Conservation (phyloP, 495 filamentous ascomycete species). For the Echria macrotheca region DNA sequence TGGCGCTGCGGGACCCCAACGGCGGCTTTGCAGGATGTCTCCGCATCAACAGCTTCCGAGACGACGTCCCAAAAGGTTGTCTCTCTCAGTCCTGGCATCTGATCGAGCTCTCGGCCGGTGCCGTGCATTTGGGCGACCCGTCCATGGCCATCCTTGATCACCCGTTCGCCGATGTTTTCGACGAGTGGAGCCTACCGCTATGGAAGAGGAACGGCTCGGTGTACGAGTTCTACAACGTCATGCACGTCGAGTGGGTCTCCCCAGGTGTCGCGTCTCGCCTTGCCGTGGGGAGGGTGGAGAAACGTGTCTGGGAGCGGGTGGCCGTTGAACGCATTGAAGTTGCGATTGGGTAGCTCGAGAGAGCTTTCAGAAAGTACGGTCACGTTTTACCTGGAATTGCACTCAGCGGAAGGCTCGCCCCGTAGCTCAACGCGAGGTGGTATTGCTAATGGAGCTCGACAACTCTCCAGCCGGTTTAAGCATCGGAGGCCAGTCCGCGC, state of each 20-base stretch:
- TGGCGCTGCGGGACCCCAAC: neutral
- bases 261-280: slow-evolving; percentile 17
- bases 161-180: slow-evolving; percentile 16
- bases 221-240: slow-evolving; percentile 23
- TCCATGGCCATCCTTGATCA: slow-evolving; percentile 1
- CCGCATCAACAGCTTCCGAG: slow-evolving; percentile 7
- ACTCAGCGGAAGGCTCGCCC: too few species aligned
- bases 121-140: neutral
- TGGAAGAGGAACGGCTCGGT: slow-evolving; percentile 2
- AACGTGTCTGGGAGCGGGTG: slow-evolving; percentile 14
- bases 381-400: too few species aligned
- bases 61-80: neutral
- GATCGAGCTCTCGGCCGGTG: slow-evolving; percentile 15
- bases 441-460: too few species aligned
- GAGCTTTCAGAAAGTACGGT: too few species aligned
- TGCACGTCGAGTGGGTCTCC: slow-evolving; percentile 18
- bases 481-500: slow-evolving; percentile 17
- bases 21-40: slow-evolving; percentile 6
- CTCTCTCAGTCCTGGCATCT: neutral
- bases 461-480: slow-evolving; percentile 9
- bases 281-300: slow-evolving; percentile 19
- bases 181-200: slow-evolving; percentile 12
- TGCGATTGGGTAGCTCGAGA: slow-evolving; percentile 10
- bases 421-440: too few species aligned
- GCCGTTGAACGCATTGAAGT: slow-evolving; percentile 9